phyloP scores from a whole-genome alignment of 1,284 basidiomycete species.

The Malassezia equina region DNA sequence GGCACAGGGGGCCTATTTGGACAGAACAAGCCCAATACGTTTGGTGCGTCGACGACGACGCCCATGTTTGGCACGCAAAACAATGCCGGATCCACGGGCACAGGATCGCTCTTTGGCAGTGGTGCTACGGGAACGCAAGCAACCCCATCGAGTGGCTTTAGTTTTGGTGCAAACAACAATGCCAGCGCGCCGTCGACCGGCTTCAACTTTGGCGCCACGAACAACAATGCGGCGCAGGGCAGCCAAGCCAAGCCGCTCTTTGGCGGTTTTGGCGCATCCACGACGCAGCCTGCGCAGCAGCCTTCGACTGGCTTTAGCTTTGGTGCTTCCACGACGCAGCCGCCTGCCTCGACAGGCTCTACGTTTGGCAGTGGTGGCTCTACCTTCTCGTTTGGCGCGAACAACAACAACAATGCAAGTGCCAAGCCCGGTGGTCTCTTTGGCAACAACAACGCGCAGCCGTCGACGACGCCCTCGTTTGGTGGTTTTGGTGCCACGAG shows the following conservation, averaged over 20 bases:
- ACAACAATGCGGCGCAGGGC: slow-evolving; percentile 27
- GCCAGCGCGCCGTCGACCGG: slow-evolving; percentile 35
- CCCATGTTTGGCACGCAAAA: slow-evolving; percentile 34
- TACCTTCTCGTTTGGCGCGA: slow-evolving; percentile 25
- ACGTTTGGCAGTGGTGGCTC: slow-evolving; percentile 22
- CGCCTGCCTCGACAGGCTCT: slow-evolving; percentile 21
- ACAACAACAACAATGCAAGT: slow-evolving; percentile 14
- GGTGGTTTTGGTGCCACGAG: slow-evolving; percentile 25
- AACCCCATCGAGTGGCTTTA: slow-evolving; percentile 24
- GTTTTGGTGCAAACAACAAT: slow-evolving; percentile 25
- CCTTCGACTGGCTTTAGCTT: slow-evolving; percentile 20
- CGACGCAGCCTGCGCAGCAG: slow-evolving; percentile 26
- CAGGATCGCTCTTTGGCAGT: slow-evolving; percentile 41
- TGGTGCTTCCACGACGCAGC: slow-evolving; percentile 22
- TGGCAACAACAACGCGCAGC: slow-evolving; percentile 43
- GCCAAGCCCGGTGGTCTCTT: slow-evolving; percentile 52
- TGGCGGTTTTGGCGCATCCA: slow-evolving; percentile 19
- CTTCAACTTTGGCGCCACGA: slow-evolving; percentile 22
- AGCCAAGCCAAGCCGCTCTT: slow-evolving; percentile 32
- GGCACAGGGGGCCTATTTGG: slow-evolving; percentile 1
- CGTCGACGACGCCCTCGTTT: slow-evolving; percentile 26
- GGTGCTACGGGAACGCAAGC: slow-evolving; percentile 16
- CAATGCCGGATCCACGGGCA: slow-evolving; percentile 24
- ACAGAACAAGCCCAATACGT: slow-evolving; percentile 1
- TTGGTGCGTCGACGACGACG: background rate